phyloP scores from a whole-genome alignment of 2,329 filamentous ascomycete genomes.

The Paracamarosporium sp. region DNA sequence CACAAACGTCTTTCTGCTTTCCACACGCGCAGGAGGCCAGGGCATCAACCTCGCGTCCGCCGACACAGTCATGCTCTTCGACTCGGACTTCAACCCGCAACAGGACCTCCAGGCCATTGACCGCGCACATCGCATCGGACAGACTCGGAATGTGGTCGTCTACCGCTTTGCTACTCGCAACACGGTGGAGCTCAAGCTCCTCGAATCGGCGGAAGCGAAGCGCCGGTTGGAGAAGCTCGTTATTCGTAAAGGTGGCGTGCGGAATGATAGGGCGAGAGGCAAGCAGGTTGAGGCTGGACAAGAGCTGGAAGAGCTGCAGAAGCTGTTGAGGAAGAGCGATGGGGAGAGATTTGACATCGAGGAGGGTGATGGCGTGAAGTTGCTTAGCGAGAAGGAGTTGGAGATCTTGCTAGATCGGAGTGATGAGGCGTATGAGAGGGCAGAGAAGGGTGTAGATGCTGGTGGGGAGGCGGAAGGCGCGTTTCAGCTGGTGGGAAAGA shows the following conservation, averaged over 20 bases:
- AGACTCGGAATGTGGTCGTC: slow-evolving; percentile 88
- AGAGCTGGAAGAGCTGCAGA: slow-evolving; percentile 57
- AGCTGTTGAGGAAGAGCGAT: slow-evolving; percentile 66
- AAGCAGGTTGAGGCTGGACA: slow-evolving; percentile 45
- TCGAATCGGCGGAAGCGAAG: slow-evolving; percentile 90
- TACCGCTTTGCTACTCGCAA: slow-evolving; percentile 92
- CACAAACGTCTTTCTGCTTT: slow-evolving; percentile 80
- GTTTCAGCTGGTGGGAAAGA: slow-evolving; percentile 85
- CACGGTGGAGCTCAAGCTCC: slow-evolving; percentile 87
- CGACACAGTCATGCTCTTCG: slow-evolving; percentile 91
- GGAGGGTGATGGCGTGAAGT: slow-evolving; percentile 63
- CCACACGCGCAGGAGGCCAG: slow-evolving; percentile 89
- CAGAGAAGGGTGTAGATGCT: slow-evolving; percentile 79
- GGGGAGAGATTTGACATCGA: slow-evolving; percentile 67
- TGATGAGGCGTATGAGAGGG: slow-evolving; percentile 71
- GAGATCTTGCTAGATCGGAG: slow-evolving; percentile 79
- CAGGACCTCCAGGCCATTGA: slow-evolving; percentile 97
- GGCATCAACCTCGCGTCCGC: slow-evolving; percentile 93
- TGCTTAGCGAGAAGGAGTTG: slow-evolving; percentile 79
- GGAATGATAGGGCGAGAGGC: slow-evolving; percentile 66
- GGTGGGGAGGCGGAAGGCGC: slow-evolving; percentile 60
- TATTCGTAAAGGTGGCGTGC: slow-evolving; percentile 82
- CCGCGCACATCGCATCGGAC: slow-evolving; percentile 91
- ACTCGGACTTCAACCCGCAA: slow-evolving; percentile 93
- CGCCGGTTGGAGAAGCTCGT: slow-evolving; percentile 91